Evolutionary conservation across 345 rosid species (phyloP).

Genomic region (Eucalyptus shirleyi): DNA sequence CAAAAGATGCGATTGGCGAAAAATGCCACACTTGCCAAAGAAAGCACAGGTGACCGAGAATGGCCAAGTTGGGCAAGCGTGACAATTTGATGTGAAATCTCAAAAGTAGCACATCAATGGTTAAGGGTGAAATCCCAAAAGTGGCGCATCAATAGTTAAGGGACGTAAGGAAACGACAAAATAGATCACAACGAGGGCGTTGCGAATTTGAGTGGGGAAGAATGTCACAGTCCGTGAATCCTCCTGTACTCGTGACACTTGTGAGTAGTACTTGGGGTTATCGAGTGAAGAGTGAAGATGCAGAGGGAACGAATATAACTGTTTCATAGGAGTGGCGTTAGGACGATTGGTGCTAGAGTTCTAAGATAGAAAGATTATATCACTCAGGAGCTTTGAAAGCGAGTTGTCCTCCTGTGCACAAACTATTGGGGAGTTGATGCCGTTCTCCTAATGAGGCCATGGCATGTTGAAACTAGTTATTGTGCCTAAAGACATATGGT

Average conservation of each 20-base stretch:
- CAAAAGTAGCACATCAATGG: fast-evolving
- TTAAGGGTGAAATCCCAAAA: too few species aligned
- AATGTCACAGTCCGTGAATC: fast-evolving
- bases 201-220: too few species aligned
- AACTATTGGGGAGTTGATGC: fast-evolving
- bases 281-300: fast-evolving
- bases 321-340: fast-evolving
- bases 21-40: fast-evolving
- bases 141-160: fast-evolving
- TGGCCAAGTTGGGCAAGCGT: fast-evolving
- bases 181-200: fast-evolving
- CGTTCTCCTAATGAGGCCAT: fast-evolving
- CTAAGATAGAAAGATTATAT: too few species aligned
- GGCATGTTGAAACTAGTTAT: too few species aligned
- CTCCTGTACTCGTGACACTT: fast-evolving
- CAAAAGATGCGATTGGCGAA: fast-evolving
- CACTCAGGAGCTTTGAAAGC: too few species aligned
- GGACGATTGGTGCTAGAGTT: fast-evolving
- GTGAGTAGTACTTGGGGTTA: fast-evolving
- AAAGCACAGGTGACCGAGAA: fast-evolving
- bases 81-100: fast-evolving
- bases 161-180: fast-evolving
- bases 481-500: too few species aligned
- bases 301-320: fast-evolving
- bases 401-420: too few species aligned